Percentiles rank a stretch among this genome's conserved stretches.
phyloP scores from a whole-genome alignment of 768 basidiomycete genomes.

The Calocybe cyanea region DNA sequence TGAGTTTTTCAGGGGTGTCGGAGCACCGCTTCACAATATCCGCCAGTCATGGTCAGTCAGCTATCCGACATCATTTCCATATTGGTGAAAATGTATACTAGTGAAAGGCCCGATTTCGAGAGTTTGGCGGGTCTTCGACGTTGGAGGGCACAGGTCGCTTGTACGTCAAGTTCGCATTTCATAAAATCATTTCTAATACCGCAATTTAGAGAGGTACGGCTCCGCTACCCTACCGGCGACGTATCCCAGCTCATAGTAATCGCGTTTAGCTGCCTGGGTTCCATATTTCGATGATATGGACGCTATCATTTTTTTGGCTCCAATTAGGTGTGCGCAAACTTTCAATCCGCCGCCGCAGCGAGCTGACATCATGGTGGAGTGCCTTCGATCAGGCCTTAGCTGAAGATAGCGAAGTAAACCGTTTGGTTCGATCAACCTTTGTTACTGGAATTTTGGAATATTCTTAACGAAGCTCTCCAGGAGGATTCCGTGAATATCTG shows the following conservation, averaged over 20 bases:
- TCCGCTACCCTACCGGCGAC: not conserved
- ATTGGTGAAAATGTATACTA: not conserved
- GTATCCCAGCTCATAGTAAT: not conserved
- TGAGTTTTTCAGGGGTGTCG: slow-evolving; percentile 46
- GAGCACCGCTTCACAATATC: slow-evolving; percentile 68
- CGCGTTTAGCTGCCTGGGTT: slow-evolving; percentile 44
- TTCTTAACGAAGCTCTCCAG: slow-evolving; percentile 27
- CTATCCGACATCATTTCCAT: too few relatives aligned
- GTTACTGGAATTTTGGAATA: not conserved
- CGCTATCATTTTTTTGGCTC: slow-evolving; percentile 68
- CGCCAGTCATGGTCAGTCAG: slow-evolving; percentile 31
- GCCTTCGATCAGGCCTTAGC: slow-evolving; percentile 68
- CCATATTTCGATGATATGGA: slow-evolving; percentile 71
- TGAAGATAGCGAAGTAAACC: slow-evolving; percentile 61
- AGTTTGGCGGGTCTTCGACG: slow-evolving; percentile 47
- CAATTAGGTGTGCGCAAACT: slow-evolving; percentile 41
- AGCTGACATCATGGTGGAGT: slow-evolving; percentile 23
- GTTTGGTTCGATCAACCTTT: slow-evolving; percentile 44
- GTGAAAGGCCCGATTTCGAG: slow-evolving; percentile 23
- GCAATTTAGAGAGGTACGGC: slow-evolving; percentile 14
- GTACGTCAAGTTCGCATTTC: slow-evolving; percentile 34
- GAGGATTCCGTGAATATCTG: slow-evolving; percentile 77
- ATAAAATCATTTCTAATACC: not conserved
- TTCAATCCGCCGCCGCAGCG: not conserved
- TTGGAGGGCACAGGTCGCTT: slow-evolving; percentile 64